Evolutionary conservation across 768 basidiomycete genomes (phyloP).

Genomic region (Tulasnella sp.): DNA sequence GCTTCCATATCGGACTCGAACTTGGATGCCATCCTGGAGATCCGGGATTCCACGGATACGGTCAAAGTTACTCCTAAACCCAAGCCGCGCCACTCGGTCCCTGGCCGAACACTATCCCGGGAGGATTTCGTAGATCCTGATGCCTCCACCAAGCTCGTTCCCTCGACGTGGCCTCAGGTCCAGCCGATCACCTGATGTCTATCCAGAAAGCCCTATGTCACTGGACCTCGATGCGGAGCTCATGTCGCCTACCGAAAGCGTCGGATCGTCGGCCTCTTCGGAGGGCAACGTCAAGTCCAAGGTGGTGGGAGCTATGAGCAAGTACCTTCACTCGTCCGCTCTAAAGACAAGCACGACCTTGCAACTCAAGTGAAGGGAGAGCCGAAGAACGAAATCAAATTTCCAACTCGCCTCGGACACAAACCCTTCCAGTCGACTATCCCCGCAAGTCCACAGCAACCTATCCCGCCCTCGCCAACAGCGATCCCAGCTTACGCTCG

Average conservation of each 20-base stretch:
- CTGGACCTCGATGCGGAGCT: not conserved
- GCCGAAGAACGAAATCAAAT: constrained; percentile 2
- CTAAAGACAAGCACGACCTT: not conserved
- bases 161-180: not conserved
- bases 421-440: not conserved
- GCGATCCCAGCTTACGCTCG: not conserved
- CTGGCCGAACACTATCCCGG: not conserved
- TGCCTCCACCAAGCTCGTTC: not conserved
- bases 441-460: not conserved
- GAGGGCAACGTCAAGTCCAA: not conserved
- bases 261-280: not conserved
- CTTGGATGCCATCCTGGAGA: not conserved
- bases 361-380: not conserved
- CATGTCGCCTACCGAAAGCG: not conserved
- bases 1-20: constrained; percentile 1
- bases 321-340: not conserved
- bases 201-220: not conserved
- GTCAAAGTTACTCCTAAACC: not conserved
- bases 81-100: not conserved
- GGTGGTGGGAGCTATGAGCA: not conserved
- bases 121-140: not conserved
- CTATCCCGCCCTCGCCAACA: not conserved
- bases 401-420: not conserved
- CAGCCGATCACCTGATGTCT: not conserved
- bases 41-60: not conserved